Percentiles rank a stretch among this genome's conserved stretches.
Evolutionary conservation across 106 monocot genomes (phyloP).

Genomic region (Dendrobium catenatum): DNA sequence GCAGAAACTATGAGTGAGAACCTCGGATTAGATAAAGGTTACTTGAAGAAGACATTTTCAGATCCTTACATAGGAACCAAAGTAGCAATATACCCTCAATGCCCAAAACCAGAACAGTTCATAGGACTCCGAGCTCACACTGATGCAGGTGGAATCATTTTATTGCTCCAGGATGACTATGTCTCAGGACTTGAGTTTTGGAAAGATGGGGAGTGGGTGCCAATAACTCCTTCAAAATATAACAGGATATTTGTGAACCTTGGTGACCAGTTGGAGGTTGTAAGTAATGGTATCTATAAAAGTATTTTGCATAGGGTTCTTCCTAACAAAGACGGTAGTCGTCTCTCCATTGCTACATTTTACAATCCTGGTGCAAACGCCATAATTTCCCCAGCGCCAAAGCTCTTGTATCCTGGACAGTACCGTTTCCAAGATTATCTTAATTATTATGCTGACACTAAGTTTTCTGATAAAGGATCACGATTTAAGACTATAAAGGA

Average conservation of each 20-base stretch:
- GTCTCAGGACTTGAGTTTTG: conserved; percentile 58
- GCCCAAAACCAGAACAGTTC: conserved; percentile 51
- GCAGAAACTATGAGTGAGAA: conserved; percentile 46
- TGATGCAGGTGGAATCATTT: conserved; percentile 73
- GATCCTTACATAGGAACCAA: conserved; percentile 50
- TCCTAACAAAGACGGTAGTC: conserved; percentile 36
- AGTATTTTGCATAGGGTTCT: conserved; percentile 50
- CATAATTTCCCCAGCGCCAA: conserved; percentile 37
- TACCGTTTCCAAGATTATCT: conserved; percentile 69
- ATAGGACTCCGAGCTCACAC: conserved; percentile 64
- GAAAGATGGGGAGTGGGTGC: conserved; percentile 47
- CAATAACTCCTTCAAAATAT: conserved; percentile 35
- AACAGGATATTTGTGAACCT: conserved; percentile 54
- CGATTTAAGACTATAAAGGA: conserved; percentile 36
- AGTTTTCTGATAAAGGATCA: conserved; percentile 46
- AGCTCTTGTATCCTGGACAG: conserved; percentile 42
- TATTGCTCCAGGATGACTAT: conserved; percentile 50
- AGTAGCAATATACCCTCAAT: conserved; percentile 54
- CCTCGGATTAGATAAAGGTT: conserved; percentile 46
- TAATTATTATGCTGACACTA: conserved; percentile 36
- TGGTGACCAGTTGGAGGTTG: conserved; percentile 68
- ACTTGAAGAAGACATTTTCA: conserved; percentile 53
- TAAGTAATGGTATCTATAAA: conserved; percentile 68
- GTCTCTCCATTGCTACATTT: conserved; percentile 68
- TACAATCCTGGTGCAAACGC: conserved; percentile 60